phyloP scores from a whole-genome alignment of 2,329 filamentous ascomycete species.

The Stachybotrys elegans region DNA sequence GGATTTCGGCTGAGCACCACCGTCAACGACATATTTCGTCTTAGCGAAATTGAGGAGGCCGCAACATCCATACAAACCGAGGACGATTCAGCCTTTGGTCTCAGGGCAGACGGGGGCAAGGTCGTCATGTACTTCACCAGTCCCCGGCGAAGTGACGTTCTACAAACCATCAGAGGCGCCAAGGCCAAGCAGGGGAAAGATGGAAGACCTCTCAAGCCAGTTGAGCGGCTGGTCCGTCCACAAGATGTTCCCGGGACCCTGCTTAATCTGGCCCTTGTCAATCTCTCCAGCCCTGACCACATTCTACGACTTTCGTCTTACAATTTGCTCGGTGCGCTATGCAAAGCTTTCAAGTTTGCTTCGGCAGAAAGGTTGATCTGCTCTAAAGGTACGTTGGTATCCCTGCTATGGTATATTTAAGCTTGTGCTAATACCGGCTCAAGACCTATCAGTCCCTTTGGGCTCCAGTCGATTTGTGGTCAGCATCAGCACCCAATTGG shows the following conservation, averaged over 20 bases:
- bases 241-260: constrained; percentile 68
- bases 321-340: constrained; percentile 62
- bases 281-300: constrained; percentile 58
- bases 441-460: constrained; percentile 58
- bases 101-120: constrained; percentile 64
- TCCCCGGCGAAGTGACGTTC: constrained; percentile 56
- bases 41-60: constrained; percentile 63
- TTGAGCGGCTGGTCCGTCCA: constrained; percentile 61
- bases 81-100: constrained; percentile 62
- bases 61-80: constrained; percentile 59
- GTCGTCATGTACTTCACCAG: constrained; percentile 70
- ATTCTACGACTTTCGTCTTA: constrained; percentile 59
- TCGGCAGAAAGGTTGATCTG: constrained; percentile 57
- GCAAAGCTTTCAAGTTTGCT: constrained; percentile 62
- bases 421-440: constrained; percentile 4
- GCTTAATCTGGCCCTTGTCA: constrained; percentile 62
- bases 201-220: constrained; percentile 52
- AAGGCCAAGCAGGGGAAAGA: constrained; percentile 64
- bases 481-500: constrained; percentile 59
- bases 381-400: constrained; percentile 45
- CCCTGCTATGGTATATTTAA: background rate
- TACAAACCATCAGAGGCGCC: constrained; percentile 57
- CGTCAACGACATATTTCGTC: constrained; percentile 65
- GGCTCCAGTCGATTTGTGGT: constrained; percentile 61
- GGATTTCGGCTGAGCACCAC: constrained; percentile 57